Conservation (phyloP, 1,284 basidiomycete species). For the Gymnopus androsaceus region DNA sequence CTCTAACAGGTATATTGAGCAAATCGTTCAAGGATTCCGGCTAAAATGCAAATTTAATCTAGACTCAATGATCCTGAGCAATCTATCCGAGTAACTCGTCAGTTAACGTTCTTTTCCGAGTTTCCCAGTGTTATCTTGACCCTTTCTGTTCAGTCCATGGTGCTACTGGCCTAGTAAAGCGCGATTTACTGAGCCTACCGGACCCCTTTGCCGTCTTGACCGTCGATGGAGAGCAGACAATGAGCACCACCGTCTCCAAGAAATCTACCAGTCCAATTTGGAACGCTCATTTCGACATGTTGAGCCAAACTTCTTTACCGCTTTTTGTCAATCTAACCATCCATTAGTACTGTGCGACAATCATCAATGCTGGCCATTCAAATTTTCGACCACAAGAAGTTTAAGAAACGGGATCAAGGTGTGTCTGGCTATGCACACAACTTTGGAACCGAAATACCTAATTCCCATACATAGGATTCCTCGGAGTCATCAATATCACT, state of each 20-base stretch:
- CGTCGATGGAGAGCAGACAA: constrained; percentile 94
- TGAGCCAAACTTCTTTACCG: constrained; percentile 29
- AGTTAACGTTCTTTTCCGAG: constrained; percentile 22
- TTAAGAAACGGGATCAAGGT: constrained; percentile 96
- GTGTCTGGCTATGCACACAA: constrained; percentile 33
- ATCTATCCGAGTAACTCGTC: constrained; percentile 40
- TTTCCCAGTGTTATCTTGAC: not conserved
- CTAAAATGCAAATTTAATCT: not conserved
- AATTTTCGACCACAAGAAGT: constrained; percentile 97
- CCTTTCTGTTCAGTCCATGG: constrained; percentile 70
- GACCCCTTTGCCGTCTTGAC: constrained; percentile 97
- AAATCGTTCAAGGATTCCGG: not conserved
- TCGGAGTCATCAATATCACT: constrained; percentile 89
- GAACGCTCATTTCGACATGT: constrained; percentile 96
- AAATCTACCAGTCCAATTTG: constrained; percentile 88
- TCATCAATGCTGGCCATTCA: constrained; percentile 93
- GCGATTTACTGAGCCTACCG: constrained; percentile 89
- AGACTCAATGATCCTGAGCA: constrained; percentile 49
- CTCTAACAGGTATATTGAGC: constrained; percentile 5
- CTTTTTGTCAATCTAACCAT: constrained; percentile 12
- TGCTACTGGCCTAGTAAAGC: constrained; percentile 86
- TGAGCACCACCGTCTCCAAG: constrained; percentile 85
- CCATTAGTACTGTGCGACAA: constrained; percentile 77
- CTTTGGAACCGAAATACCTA: not conserved
- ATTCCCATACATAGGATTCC: constrained; percentile 41